A percentile compares a stretch with the other conserved stretches of the same genome.
These are phyloP conservation scores for Blastocladiella britannica DNA, from an alignment of 192 early-diverging fungal species.

Conservation along the genomic window DNA sequence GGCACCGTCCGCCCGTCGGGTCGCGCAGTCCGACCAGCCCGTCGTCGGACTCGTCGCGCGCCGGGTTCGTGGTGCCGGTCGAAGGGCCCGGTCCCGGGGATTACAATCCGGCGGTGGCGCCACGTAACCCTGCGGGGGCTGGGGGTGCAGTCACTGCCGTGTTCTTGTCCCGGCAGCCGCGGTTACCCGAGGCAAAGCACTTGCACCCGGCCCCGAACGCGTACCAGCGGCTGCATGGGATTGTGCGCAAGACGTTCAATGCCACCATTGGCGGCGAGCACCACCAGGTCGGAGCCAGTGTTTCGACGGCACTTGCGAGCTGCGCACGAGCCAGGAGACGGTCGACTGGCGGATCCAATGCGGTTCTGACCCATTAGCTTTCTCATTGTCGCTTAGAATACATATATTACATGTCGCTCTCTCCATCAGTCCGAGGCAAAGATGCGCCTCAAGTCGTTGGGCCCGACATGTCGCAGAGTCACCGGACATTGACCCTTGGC, in stretches of 20 bases:
- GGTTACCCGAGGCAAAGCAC: not conserved
- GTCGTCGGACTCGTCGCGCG: too few relatives aligned
- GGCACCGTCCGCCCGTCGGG: too few relatives aligned
- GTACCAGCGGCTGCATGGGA: not conserved
- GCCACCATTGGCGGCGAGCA: not conserved
- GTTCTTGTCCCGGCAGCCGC: not conserved
- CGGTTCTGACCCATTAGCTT: too few relatives aligned
- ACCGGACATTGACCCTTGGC: slow-evolving; percentile 58
- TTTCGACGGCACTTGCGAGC: not conserved
- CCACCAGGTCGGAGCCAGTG: not conserved
- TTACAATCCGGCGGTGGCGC: not conserved
- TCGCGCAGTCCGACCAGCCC: too few relatives aligned
- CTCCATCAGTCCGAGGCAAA: too few relatives aligned
- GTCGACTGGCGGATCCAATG: too few relatives aligned
- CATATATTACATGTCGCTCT: too few relatives aligned
- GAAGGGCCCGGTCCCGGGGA: not conserved
- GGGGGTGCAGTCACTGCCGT: not conserved
- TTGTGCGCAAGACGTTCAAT: not conserved
- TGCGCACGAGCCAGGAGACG: too few relatives aligned
- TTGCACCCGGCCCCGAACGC: not conserved
- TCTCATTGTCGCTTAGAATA: too few relatives aligned
- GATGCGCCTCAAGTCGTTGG: slow-evolving; percentile 35
- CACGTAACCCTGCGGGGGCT: not conserved
- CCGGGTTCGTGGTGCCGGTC: not conserved
- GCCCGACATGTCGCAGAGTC: slow-evolving; percentile 29